Percentiles rank a stretch among this genome's conserved stretches.
These are phyloP conservation scores for Sarocladiaceae sp. DNA, from an alignment of 2,329 filamentous ascomycete species.

Conservation along the genomic window DNA sequence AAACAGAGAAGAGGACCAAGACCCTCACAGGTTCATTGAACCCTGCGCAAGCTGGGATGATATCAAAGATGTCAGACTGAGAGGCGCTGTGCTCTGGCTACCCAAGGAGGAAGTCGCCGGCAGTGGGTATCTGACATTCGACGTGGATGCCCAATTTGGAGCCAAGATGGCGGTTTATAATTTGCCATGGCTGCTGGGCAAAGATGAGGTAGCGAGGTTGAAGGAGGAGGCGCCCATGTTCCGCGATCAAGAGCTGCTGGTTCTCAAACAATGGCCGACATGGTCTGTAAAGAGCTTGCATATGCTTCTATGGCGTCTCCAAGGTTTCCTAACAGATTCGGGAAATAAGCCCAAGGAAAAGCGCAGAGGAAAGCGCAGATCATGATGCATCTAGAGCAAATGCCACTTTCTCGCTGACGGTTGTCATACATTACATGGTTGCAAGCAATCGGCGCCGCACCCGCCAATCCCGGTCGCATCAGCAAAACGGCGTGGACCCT, in stretches of 20 bases:
- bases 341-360: no score
- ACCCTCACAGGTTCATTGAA: conserved; percentile 30
- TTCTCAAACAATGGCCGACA: conserved; percentile 35
- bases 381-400: neutral
- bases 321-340: conserved; percentile 45
- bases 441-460: no score
- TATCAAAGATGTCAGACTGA: conserved; percentile 31
- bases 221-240: conserved; percentile 25
- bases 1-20: conserved; percentile 9
- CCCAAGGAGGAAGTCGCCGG: conserved; percentile 14
- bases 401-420: no score
- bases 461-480: no score
- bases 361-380: neutral
- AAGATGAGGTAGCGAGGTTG: conserved; percentile 37
- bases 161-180: conserved; percentile 48
- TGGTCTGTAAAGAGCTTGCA: conserved; percentile 40
- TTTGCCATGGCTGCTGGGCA: conserved; percentile 45
- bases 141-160: conserved; percentile 30
- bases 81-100: conserved; percentile 43
- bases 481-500: no score
- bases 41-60: conserved; percentile 41
- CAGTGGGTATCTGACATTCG: conserved; percentile 39
- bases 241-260: conserved; percentile 32
- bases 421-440: no score
- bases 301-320: conserved; percentile 52